Evolutionary conservation across 441 rosid species (phyloP), one percentile per base, ranked within the genome.

Genomic region (Pelargonium myrrhifolium): DNA sequence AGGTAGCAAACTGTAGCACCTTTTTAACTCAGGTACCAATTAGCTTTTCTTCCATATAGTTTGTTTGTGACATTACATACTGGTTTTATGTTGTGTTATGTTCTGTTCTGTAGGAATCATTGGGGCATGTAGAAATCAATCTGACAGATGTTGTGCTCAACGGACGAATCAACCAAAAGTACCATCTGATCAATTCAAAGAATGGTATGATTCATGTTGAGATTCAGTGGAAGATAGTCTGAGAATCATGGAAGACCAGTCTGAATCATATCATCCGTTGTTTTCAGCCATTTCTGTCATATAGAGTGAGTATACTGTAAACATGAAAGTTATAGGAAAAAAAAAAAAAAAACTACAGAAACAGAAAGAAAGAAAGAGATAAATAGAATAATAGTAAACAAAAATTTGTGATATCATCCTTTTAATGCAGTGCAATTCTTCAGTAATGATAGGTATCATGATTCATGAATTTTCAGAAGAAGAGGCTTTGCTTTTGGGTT

Each of bases 41-140:
- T 35, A 35, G 39, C 9, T 35, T 5, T 1, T 18, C 53, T 51
- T 28, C 4, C 60, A 42, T 15, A n/a, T 15, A 42, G 15, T 1
- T 22, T 39, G 8, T 35, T 35, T 3, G 2, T 26, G 9, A n/a
- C 10, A 15, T 59, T 61, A 6, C 8, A 56, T 51, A 15, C 59
- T 15, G 59, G 39, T 35, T 35, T 35, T 35, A 35, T 35, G 39
- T 35, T 35, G 39, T 35, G 39, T 6, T 51, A 5, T 53, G 21
- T 53, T 17, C 4, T 53, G 22, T 53, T 53, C n/a, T 73, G 67
- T 51, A 93, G 99, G 97, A 91, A 80, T 70, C 83, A 26, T 63
- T 93, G 68, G 99, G 99, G 17, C 80, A 88, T 64, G 89, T 91
- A 60, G 89, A 86, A n/a, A 86, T 93, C 72, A 88, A 89, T 65